phyloP scores from a whole-genome alignment of 768 basidiomycete genomes.

The Pleurotus ostreatus region DNA sequence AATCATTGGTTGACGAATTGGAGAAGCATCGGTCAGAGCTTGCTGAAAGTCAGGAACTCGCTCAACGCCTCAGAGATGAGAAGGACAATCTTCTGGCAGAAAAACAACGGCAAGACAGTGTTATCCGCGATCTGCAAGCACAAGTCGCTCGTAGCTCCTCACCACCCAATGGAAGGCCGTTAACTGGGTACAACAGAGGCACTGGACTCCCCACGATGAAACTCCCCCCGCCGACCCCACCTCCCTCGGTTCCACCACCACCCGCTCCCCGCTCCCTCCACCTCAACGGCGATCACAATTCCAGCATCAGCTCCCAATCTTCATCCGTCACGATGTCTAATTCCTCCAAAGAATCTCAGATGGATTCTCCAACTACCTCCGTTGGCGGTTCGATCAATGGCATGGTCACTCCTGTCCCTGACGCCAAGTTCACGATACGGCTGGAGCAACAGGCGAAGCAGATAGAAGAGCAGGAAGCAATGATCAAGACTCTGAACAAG shows the following conservation, averaged over 20 bases:
- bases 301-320: slow-evolving; percentile 59
- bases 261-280: slow-evolving; percentile 57
- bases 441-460: slow-evolving; percentile 74
- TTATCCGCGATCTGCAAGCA: slow-evolving; percentile 77
- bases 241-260: slow-evolving; percentile 83
- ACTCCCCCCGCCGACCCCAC: slow-evolving; percentile 84
- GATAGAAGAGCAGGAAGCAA: slow-evolving; percentile 80
- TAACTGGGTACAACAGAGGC: slow-evolving; percentile 54
- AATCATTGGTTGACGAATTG: slow-evolving; percentile 70
- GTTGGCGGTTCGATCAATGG: slow-evolving; percentile 38
- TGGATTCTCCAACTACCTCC: slow-evolving; percentile 67
- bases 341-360: slow-evolving; percentile 67
- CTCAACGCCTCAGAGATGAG: slow-evolving; percentile 79
- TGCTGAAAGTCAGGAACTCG: slow-evolving; percentile 71
- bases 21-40: slow-evolving; percentile 74
- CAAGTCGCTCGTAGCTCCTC: slow-evolving; percentile 61
- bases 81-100: slow-evolving; percentile 75
- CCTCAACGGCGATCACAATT: slow-evolving; percentile 43
- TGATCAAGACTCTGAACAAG: slow-evolving; percentile 93
- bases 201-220: slow-evolving; percentile 66
- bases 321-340: slow-evolving; percentile 46
- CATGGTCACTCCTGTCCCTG: slow-evolving; percentile 28
- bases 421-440: slow-evolving; percentile 52
- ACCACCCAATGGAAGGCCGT: slow-evolving; percentile 48
- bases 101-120: slow-evolving; percentile 59